These are phyloP conservation scores for Leishmania braziliensis DNA, from an alignment of 208 protist species.

Conservation along the genomic window DNA sequence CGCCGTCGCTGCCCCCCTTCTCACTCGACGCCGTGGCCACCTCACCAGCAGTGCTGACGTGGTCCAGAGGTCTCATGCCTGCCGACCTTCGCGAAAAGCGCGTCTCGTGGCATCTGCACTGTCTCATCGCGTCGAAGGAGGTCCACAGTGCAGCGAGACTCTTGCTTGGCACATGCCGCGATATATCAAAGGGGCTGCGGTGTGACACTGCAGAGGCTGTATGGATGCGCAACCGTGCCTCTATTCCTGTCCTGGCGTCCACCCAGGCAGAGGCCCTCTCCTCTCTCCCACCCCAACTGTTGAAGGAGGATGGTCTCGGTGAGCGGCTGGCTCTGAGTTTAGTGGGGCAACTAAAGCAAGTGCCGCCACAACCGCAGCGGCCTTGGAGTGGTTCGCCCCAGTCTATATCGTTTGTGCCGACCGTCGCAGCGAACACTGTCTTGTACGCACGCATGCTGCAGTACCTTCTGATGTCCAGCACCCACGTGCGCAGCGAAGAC, in stretches of 20 bases:
- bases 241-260: slow-evolving; percentile 14
- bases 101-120: slow-evolving; percentile 51
- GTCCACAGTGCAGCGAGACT: slow-evolving; percentile 23
- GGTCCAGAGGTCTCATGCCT: slow-evolving; percentile 10
- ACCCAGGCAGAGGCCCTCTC: slow-evolving; percentile 33
- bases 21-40: not conserved
- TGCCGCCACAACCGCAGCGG: slow-evolving; percentile 1
- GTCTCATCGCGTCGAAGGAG: slow-evolving; percentile 31
- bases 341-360: slow-evolving; percentile 8
- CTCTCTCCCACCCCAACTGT: slow-evolving; percentile 12
- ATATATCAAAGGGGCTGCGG: not conserved
- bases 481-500: slow-evolving; percentile 10
- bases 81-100: slow-evolving; percentile 25
- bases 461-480: slow-evolving; percentile 28
- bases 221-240: not conserved
- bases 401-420: slow-evolving; percentile 22
- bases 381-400: slow-evolving; percentile 8
- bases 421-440: slow-evolving; percentile 36
- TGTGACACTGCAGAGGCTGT: not conserved
- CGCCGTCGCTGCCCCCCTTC: slow-evolving; percentile 17
- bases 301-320: slow-evolving; percentile 16
- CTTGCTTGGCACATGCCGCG: slow-evolving; percentile 16
- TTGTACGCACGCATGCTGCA: slow-evolving; percentile 53
- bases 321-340: slow-evolving; percentile 25
- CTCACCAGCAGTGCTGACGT: not conserved